Evolutionary conservation across 1,284 basidiomycete genomes (phyloP).

Genomic region (Tetrapyrgos nigripes): DNA sequence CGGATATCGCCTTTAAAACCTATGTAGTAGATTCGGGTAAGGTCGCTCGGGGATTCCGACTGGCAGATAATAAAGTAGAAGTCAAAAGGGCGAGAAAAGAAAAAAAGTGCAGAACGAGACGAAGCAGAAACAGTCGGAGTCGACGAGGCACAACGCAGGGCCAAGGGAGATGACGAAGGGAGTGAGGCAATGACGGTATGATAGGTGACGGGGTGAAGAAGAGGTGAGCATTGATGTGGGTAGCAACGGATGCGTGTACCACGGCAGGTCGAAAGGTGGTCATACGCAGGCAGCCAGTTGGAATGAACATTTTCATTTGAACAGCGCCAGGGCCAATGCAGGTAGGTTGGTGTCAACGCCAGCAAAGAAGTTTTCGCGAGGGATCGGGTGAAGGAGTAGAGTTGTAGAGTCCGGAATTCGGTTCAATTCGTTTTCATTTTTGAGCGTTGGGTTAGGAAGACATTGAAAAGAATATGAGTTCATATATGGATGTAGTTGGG

Average conservation of each 20-base stretch:
- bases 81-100: background rate
- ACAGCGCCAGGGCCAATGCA: background rate
- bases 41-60: background rate
- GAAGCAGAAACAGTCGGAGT: background rate
- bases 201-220: background rate
- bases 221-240: too few species aligned
- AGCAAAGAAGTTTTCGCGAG: too few species aligned
- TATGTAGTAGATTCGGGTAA: slow-evolving; percentile 70
- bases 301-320: too few species aligned
- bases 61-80: background rate
- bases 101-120: background rate
- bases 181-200: background rate
- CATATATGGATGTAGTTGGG: background rate
- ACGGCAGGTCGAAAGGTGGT: background rate
- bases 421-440: too few species aligned
- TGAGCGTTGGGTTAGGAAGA: too few species aligned
- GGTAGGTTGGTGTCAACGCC: background rate
- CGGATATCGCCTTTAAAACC: slow-evolving; percentile 82
- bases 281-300: background rate
- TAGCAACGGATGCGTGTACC: slow-evolving; percentile 3
- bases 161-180: background rate
- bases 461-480: too few species aligned
- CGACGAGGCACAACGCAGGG: background rate
- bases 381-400: too few species aligned
- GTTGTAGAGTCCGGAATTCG: too few species aligned